A percentile compares a stretch with the other conserved stretches of the same genome.
These are phyloP conservation scores for Rhizodiscina lignyota DNA, from an alignment of 495 filamentous ascomycete genomes.

Conservation along the genomic window DNA sequence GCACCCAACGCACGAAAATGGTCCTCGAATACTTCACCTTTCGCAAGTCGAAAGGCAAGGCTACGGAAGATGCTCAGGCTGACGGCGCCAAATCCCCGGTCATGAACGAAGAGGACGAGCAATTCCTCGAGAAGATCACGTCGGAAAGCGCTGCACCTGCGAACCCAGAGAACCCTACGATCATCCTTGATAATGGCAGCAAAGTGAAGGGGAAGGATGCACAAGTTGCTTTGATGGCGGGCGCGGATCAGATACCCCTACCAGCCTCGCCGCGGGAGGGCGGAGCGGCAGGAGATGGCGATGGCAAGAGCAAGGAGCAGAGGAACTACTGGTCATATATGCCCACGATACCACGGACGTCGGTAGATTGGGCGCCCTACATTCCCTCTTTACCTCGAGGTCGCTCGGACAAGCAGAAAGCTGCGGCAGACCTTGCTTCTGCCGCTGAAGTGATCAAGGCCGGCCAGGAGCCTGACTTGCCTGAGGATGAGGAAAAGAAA, in stretches of 20 bases:
- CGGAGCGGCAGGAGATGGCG: slow-evolving; percentile 1
- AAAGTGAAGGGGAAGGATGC: slow-evolving; percentile 11
- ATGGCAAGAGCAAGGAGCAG: slow-evolving; percentile 4
- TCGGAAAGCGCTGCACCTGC: slow-evolving; percentile 7
- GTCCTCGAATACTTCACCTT: slow-evolving; percentile 16
- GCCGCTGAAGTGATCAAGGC: slow-evolving; percentile 34
- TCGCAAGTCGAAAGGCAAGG: slow-evolving; percentile 12
- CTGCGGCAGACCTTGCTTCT: slow-evolving; percentile 28
- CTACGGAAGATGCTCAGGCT: slow-evolving; percentile 9
- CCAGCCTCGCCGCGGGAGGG: slow-evolving; percentile 13
- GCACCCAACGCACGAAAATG: no score
- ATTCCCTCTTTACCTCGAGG: no score
- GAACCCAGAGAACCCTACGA: slow-evolving; percentile 12
- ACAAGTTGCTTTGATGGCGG: slow-evolving; percentile 7
- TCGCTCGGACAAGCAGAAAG: neutral
- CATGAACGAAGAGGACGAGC: slow-evolving; percentile 22
- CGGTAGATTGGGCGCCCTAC: no score
- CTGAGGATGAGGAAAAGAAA: slow-evolving; percentile 24
- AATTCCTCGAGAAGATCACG: slow-evolving; percentile 20
- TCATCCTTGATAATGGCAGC: slow-evolving; percentile 13
- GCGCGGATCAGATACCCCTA: slow-evolving; percentile 12
- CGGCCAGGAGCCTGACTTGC: slow-evolving; percentile 12
- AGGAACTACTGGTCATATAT: slow-evolving; percentile 12
- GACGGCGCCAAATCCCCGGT: slow-evolving; percentile 14
- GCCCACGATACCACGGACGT: neutral